Evolutionary conservation across 305 asterid genomes (phyloP).

Genomic region (Fraxinus sp.): DNA sequence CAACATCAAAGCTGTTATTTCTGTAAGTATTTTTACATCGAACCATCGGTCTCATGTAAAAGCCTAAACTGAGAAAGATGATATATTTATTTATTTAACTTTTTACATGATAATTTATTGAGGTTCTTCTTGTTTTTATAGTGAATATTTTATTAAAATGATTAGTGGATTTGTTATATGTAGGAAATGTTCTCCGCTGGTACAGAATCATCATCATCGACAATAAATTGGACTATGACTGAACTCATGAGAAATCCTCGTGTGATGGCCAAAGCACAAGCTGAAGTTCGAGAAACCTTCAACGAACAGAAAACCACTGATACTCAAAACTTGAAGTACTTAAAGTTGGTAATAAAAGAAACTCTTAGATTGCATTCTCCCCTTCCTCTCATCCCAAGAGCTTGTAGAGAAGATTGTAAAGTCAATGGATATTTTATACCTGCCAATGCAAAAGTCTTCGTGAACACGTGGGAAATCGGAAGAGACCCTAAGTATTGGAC

Average conservation of each 20-base stretch:
- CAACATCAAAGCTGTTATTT: constrained; percentile 28
- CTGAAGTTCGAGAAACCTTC: constrained; percentile 28
- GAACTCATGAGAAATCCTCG: constrained; percentile 40
- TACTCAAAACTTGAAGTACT: constrained; percentile 25
- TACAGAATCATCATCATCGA: constrained; percentile 36
- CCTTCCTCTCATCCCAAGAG: constrained; percentile 35
- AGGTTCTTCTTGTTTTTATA: not conserved
- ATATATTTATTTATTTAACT: no score
- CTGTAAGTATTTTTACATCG: not conserved
- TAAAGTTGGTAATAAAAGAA: constrained; percentile 39
- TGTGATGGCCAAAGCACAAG: constrained; percentile 35
- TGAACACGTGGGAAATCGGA: constrained; percentile 36
- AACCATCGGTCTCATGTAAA: no score
- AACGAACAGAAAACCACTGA: constrained; percentile 18
- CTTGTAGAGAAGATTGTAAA: constrained; percentile 21
- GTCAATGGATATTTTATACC: constrained; percentile 30
- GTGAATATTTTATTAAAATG: no score
- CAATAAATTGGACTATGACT: constrained; percentile 37
- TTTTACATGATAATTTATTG: no score
- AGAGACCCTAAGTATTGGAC: constrained; percentile 28
- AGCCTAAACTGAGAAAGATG: no score
- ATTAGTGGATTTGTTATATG: no score
- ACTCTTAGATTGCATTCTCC: constrained; percentile 40
- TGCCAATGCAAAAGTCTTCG: constrained; percentile 26
- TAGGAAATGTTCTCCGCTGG: constrained; percentile 44